Base-by-base conservation (phyloP, 768 basidiomycete genomes). In the Trametes cinnabarina region DNA sequence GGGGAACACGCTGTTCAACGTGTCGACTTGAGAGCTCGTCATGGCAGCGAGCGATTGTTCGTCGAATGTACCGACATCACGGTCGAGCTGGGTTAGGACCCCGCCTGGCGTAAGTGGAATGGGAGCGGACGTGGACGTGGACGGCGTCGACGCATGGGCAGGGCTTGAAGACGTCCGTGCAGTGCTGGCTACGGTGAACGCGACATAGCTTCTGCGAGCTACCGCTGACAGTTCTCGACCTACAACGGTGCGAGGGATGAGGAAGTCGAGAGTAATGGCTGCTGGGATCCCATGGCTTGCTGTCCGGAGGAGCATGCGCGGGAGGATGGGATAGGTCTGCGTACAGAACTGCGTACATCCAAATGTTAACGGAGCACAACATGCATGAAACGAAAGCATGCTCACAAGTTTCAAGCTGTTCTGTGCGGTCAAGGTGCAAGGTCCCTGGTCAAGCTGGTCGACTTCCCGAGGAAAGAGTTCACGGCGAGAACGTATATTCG, bases 251-350 rank as follows among this genome's bases (percentile, higher is more conserved):
- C 70, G 71, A 8, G 79, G 77, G 20, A 71, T 71, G 28, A 82
- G 74, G 61, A 79, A 77, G 63, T 82, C 78, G 42, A 81, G 65
- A 12, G 78, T 64, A 25, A 65, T 60, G 49, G 64, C 25, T 9
- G 42, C 57, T 55, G 64, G 57, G 17, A 57, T 39, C 26, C 53
- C 63, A 60, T 66, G 70, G 39, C 57, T 55, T 15, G 57, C 55
- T 47, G 58, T 58, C 61, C 58, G 55, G 19, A 55, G 51, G 8
- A 68, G 60, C 68, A 69, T 69, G 53, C 42, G n/a, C n/a, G n/a
- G n/a, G 55, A 51, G 25, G 39, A 12, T 32, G 12, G 6, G 26
- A 20, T 42, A 20, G 23, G 12, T 8, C 37, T 11, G 25, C 3
- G 30, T 35, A 23, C 19, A 28, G 17, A 14, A 51, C 74, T 50